Percentiles rank a stretch among this genome's conserved stretches.
Conservation (phyloP, 1,284 basidiomycete genomes). For the Marasmius sp. region DNA sequence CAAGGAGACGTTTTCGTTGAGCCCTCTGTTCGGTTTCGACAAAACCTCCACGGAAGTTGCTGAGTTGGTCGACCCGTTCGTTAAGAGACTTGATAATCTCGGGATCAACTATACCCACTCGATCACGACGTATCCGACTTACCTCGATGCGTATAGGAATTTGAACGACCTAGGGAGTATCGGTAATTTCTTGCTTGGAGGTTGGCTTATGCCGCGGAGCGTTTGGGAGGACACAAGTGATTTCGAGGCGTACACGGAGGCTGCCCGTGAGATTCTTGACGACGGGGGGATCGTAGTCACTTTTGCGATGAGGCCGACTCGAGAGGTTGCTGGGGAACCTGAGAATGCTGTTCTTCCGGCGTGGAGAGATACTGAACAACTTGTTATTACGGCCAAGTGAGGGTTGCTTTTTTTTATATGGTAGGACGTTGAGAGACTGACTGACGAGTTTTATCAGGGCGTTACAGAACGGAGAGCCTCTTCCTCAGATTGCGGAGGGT, state of each 20-base stretch:
- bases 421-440: not conserved
- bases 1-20: not conserved
- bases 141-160: not conserved
- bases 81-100: slow-evolving; percentile 2
- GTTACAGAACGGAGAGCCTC: not conserved
- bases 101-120: slow-evolving; percentile 2
- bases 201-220: slow-evolving; percentile 13
- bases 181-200: slow-evolving; percentile 4
- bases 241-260: slow-evolving; percentile 5
- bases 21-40: not conserved
- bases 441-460: not conserved
- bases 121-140: not conserved
- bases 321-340: slow-evolving; percentile 13
- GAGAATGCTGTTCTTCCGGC: slow-evolving; percentile 19
- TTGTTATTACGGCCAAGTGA: slow-evolving; percentile 10
- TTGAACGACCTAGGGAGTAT: not conserved
- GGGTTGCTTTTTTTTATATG: not conserved
- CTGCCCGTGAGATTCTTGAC: slow-evolving; percentile 12
- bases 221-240: slow-evolving; percentile 7
- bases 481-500: not conserved
- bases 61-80: not conserved
- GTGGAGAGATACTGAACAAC: slow-evolving; percentile 14
- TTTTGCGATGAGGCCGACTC: slow-evolving; percentile 11
- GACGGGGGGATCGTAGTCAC: slow-evolving; percentile 10
- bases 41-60: not conserved